These are phyloP conservation scores for Marasmius oreades DNA, from an alignment of 1,284 basidiomycete genomes.

Conservation along the genomic window DNA sequence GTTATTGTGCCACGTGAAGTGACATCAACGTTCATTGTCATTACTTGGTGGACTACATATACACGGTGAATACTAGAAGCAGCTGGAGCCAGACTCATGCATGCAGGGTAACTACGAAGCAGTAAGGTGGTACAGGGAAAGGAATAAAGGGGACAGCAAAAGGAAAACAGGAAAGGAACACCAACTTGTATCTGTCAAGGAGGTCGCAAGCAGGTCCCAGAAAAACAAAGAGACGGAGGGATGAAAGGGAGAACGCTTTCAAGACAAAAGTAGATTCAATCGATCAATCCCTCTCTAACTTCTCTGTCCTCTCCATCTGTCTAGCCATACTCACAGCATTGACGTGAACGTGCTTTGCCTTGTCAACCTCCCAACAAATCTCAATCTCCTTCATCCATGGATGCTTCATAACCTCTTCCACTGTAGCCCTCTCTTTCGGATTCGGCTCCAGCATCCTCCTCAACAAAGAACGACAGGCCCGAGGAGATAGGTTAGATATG, in stretches of 20 bases:
- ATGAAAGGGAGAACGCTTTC: neutral
- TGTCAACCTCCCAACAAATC: constrained; percentile 60
- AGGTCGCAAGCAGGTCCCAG: neutral
- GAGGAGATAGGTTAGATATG: constrained; percentile 86
- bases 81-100: too few species aligned
- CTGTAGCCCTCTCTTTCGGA: constrained; percentile 73
- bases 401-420: constrained; percentile 85
- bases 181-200: neutral
- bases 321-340: constrained; percentile 36
- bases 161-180: neutral
- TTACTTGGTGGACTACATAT: too few species aligned
- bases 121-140: neutral
- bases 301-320: constrained; percentile 40
- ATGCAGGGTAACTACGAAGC: too few species aligned
- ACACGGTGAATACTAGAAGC: neutral
- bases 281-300: constrained; percentile 14
- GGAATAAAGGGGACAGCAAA: neutral
- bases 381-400: constrained; percentile 82
- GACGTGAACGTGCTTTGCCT: constrained; percentile 67
- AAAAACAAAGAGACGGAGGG: neutral
- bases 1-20: too few species aligned
- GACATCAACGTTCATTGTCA: too few species aligned
- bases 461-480: constrained; percentile 81
- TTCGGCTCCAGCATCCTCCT: constrained; percentile 97
- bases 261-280: neutral